These are phyloP conservation scores for Trichocladium antarcticum DNA, from an alignment of 495 filamentous ascomycete species.

Conservation along the genomic window DNA sequence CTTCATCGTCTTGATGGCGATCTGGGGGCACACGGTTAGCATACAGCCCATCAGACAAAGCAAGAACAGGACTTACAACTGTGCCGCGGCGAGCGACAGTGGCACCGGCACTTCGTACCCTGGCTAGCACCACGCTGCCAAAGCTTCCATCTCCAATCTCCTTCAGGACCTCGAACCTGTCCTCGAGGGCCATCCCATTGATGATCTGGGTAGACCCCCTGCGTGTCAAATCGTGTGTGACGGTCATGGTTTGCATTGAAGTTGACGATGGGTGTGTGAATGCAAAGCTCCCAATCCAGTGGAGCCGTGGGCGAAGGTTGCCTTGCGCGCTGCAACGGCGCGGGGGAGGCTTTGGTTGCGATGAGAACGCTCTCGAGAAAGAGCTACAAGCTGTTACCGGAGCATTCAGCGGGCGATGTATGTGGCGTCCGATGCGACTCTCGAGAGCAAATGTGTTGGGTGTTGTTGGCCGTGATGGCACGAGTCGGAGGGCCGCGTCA, in stretches of 20 bases:
- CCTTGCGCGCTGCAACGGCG: constrained; percentile 10
- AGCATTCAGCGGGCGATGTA: constrained; percentile 26
- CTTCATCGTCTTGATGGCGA: constrained; percentile 99
- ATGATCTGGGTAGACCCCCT: constrained; percentile 41
- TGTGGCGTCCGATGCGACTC: background rate
- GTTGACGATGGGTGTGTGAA: background rate
- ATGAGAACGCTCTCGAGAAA: constrained; percentile 21
- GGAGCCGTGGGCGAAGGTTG: background rate
- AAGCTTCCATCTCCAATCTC: constrained; percentile 99
- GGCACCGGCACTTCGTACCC: constrained; percentile 80
- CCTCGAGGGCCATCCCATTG: constrained; percentile 49
- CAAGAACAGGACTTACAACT: constrained; percentile 51
- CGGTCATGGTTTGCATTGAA: constrained; percentile 45
- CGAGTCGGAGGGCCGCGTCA: constrained; percentile 1
- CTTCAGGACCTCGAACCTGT: constrained; percentile 92
- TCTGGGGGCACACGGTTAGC: constrained; percentile 40
- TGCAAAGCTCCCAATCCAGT: background rate
- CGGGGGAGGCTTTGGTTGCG: constrained; percentile 5
- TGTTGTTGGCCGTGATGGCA: background rate
- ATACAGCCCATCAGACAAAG: background rate
- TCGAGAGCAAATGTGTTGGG: background rate
- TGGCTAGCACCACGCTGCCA: constrained; percentile 84
- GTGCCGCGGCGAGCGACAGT: constrained; percentile 83
- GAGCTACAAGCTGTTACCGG: constrained; percentile 26
- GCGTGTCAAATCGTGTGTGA: constrained; percentile 52